Evolutionary conservation across 176 grass and related monocot genomes (phyloP).

Genomic region (Rhynchospora tenuis): DNA sequence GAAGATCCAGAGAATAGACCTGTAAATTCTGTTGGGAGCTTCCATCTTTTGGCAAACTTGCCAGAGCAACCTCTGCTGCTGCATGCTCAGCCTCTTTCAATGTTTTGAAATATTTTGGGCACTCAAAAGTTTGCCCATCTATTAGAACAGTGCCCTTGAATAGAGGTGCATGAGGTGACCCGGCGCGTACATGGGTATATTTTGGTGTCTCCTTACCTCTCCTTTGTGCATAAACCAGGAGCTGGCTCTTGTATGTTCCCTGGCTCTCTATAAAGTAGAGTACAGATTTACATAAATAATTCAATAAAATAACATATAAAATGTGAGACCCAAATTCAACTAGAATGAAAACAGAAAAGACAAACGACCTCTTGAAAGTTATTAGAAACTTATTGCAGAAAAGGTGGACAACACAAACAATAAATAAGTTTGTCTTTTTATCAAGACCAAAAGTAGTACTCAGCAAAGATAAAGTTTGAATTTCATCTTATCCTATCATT

Average conservation of each 20-base stretch:
- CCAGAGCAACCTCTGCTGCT: slow-evolving; percentile 68
- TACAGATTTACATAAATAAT: neutral
- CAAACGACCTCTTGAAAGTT: neutral
- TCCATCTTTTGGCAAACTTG: slow-evolving; percentile 50
- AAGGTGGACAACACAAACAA: neutral
- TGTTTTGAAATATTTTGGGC: slow-evolving; percentile 36
- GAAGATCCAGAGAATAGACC: slow-evolving; percentile 25
- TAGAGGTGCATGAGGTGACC: slow-evolving; percentile 24
- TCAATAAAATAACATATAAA: neutral
- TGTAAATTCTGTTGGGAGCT: slow-evolving; percentile 22
- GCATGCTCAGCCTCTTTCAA: slow-evolving; percentile 53
- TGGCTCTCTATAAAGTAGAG: slow-evolving; percentile 30
- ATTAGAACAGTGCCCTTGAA: slow-evolving; percentile 70
- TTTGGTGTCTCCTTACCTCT: slow-evolving; percentile 36
- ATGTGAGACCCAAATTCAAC: neutral
- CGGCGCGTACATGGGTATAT: slow-evolving; percentile 30
- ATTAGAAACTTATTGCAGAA: neutral
- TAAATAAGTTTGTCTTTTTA: neutral
- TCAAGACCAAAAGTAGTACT: neutral
- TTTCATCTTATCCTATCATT: neutral
- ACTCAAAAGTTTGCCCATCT: slow-evolving; percentile 63
- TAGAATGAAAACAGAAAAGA: neutral
- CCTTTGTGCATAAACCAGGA: slow-evolving; percentile 70
- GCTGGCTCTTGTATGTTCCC: slow-evolving; percentile 45
- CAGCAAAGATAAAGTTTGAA: neutral